Conservation (phyloP, 2,329 filamentous ascomycete species). For the Hymenotorrendiella dingleyae region DNA sequence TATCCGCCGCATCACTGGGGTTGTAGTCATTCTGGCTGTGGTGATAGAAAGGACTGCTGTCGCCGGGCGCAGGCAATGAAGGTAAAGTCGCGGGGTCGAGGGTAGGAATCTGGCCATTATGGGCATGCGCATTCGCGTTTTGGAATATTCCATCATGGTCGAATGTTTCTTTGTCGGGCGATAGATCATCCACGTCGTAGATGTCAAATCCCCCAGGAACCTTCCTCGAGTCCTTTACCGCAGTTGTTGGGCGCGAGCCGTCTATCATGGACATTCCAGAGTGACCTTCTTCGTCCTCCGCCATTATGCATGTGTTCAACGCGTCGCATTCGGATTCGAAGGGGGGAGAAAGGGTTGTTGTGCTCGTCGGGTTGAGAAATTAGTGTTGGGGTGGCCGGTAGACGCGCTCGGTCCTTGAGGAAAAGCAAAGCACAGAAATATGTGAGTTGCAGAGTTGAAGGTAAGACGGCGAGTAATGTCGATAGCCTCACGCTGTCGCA, state of each 20-base stretch:
- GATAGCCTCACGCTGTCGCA: slow-evolving; percentile 1
- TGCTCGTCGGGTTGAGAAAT: background rate
- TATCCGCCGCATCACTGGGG: slow-evolving; percentile 20
- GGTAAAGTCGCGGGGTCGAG: slow-evolving; percentile 23
- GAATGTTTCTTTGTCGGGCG: slow-evolving; percentile 21
- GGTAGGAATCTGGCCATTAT: slow-evolving; percentile 18
- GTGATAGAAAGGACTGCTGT: slow-evolving; percentile 26
- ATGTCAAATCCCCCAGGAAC: slow-evolving; percentile 25
- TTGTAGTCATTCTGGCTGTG: slow-evolving; percentile 22
- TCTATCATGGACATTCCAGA: slow-evolving; percentile 10
- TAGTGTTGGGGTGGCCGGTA: background rate
- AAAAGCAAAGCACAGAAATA: too few species aligned
- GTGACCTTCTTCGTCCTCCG: slow-evolving; percentile 24
- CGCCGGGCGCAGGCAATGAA: slow-evolving; percentile 21
- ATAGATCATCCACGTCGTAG: slow-evolving; percentile 25
- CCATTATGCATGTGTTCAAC: slow-evolving; percentile 23
- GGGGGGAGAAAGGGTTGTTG: slow-evolving; percentile 1
- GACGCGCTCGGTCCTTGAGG: slow-evolving; percentile 16
- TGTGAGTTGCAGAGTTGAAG: too few species aligned
- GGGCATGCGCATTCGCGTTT: slow-evolving; percentile 13
- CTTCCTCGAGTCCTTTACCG: slow-evolving; percentile 23
- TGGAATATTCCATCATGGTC: slow-evolving; percentile 22
- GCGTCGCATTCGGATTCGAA: slow-evolving; percentile 23
- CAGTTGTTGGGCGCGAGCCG: slow-evolving; percentile 24
- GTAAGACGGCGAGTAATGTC: too few species aligned